Evolutionary conservation across 169 alveolate species (phyloP).

Genomic region (Sarcocystis neurona): DNA sequence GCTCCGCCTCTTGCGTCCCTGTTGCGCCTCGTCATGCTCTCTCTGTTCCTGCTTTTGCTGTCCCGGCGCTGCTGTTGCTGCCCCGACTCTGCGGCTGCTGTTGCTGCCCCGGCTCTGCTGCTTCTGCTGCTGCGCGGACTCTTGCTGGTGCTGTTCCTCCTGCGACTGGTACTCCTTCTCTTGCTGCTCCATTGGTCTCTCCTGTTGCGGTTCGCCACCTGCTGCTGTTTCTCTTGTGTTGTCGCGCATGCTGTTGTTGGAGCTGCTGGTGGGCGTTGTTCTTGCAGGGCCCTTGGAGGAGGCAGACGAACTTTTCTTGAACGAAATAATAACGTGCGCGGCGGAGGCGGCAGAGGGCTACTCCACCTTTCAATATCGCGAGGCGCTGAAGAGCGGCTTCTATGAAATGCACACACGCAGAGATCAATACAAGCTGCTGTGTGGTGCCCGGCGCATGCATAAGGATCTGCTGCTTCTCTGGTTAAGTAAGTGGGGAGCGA

Average conservation of each 20-base stretch:
- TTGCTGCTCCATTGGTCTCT: no score
- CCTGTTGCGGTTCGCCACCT: no score
- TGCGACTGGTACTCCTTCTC: no score
- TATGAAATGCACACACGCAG: slow-evolving; percentile 81
- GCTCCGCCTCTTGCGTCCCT: no score
- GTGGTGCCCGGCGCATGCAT: slow-evolving; percentile 65
- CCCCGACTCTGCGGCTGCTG: no score
- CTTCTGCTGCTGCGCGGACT: no score
- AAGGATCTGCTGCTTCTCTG: slow-evolving; percentile 55
- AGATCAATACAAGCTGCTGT: slow-evolving; percentile 76
- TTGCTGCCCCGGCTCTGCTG: no score
- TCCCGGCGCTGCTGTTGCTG: no score
- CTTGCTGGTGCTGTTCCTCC: no score
- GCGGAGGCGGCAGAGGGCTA: slow-evolving; percentile 79
- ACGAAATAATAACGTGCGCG: slow-evolving; percentile 80
- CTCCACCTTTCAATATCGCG: slow-evolving; percentile 80
- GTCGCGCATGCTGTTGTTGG: slow-evolving; percentile 30
- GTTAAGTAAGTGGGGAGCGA: slow-evolving; percentile 54
- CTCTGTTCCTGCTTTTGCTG: no score
- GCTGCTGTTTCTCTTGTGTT: no score
- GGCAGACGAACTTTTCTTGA: slow-evolving; percentile 80
- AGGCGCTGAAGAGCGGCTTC: slow-evolving; percentile 84
- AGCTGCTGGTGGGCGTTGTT: background rate
- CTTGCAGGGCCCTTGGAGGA: slow-evolving; percentile 49
- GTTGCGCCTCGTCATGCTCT: no score